Conservation (phyloP, 805 yeast species). For the Teunomyces tritomae region DNA sequence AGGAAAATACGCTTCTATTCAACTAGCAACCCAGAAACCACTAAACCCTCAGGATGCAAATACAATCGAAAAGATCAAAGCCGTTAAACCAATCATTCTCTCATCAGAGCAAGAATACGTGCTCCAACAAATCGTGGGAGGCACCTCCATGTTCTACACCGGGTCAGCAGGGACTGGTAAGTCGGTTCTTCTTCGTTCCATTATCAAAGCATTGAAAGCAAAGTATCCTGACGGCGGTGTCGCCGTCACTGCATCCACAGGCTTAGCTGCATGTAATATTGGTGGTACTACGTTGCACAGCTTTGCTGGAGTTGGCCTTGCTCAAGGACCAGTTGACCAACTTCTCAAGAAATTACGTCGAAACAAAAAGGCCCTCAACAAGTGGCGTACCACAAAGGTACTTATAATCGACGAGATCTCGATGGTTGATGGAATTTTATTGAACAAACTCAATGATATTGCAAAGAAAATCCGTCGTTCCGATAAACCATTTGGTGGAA, state of each 20-base stretch:
- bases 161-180: constrained; percentile 99
- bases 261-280: constrained; percentile 77
- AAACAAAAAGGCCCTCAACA: constrained; percentile 44
- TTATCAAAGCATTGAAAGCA: constrained; percentile 51
- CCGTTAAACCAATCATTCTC: constrained; percentile 36
- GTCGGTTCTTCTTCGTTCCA: constrained; percentile 71
- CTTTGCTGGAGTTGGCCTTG: constrained; percentile 76
- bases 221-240: constrained; percentile 51
- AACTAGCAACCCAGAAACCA: constrained; percentile 27
- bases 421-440: constrained; percentile 70
- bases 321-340: constrained; percentile 47
- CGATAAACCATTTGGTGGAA: constrained; percentile 70
- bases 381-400: constrained; percentile 60
- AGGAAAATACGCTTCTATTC: constrained; percentile 21
- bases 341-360: constrained; percentile 53
- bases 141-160: constrained; percentile 79
- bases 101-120: constrained; percentile 64
- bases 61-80: constrained; percentile 14
- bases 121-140: constrained; percentile 59
- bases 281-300: constrained; percentile 79
- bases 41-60: background rate
- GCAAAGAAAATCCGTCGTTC: constrained; percentile 50
- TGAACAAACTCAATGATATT: constrained; percentile 61
- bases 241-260: constrained; percentile 83
- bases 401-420: constrained; percentile 76